Evolutionary conservation across 768 basidiomycete species (phyloP).

Genomic region (Gloeopeniophorella convolvens): DNA sequence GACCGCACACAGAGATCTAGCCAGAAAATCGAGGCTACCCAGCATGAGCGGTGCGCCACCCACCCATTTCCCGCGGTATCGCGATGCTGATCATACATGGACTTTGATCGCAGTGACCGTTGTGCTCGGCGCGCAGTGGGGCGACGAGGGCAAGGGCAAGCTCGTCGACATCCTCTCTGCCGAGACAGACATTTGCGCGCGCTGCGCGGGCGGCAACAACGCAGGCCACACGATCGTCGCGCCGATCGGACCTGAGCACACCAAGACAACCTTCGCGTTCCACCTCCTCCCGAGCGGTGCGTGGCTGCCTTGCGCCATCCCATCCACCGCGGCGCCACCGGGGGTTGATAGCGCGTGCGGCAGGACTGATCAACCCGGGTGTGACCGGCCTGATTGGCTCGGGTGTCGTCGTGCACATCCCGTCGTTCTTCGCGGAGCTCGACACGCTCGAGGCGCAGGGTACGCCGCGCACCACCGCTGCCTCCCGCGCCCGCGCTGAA

Average conservation of each 20-base stretch:
- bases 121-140: slow-evolving; percentile 87
- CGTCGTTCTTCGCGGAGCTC: slow-evolving; percentile 90
- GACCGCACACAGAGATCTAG: neutral
- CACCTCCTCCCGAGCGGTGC: slow-evolving; percentile 90
- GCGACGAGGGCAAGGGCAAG: slow-evolving; percentile 92
- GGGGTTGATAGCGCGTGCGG: no score
- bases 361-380: slow-evolving; percentile 79
- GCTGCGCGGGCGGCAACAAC: slow-evolving; percentile 98
- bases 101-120: slow-evolving; percentile 43
- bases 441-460: slow-evolving; percentile 83
- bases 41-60: slow-evolving; percentile 6
- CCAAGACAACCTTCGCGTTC: slow-evolving; percentile 86
- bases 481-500: neutral
- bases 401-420: slow-evolving; percentile 94
- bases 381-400: slow-evolving; percentile 87
- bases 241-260: slow-evolving; percentile 56
- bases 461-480: no score
- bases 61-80: no score
- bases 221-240: slow-evolving; percentile 98
- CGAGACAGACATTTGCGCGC: slow-evolving; percentile 85
- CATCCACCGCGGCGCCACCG: no score
- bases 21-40: no score
- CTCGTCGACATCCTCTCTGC: slow-evolving; percentile 94
- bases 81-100: no score
- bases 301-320: no score